phyloP scores from a whole-genome alignment of 2,329 filamentous ascomycete species.

The Hansfordia pulvinata region DNA sequence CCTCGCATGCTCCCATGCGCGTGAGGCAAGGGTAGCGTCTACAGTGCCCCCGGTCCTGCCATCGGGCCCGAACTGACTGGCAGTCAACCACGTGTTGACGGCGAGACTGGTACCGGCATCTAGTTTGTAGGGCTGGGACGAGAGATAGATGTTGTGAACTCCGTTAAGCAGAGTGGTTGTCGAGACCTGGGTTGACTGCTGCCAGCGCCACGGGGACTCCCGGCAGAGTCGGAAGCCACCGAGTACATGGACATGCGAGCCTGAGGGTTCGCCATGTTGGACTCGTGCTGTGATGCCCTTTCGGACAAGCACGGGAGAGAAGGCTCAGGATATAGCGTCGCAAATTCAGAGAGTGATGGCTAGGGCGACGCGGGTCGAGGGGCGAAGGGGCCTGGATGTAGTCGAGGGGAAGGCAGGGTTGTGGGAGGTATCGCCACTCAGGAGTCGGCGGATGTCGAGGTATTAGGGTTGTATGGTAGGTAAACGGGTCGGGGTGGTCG shows the following conservation, averaged over 20 bases:
- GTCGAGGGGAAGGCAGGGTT: too few relatives aligned
- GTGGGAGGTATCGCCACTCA: too few relatives aligned
- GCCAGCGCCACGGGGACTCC: constrained; percentile 43
- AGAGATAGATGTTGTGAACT: constrained; percentile 77
- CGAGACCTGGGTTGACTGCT: constrained; percentile 68
- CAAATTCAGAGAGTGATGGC: neutral
- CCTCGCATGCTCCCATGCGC: constrained; percentile 93
- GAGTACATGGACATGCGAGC: constrained; percentile 56
- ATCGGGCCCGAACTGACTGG: constrained; percentile 54
- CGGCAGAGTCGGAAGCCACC: constrained; percentile 48
- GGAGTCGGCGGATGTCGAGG: too few relatives aligned
- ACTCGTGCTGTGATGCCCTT: constrained; percentile 19
- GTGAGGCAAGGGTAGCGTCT: constrained; percentile 61
- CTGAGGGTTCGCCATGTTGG: constrained; percentile 39
- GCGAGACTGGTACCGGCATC: constrained; percentile 86
- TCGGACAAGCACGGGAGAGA: constrained; percentile 24
- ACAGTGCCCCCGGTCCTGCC: constrained; percentile 64
- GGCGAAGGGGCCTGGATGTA: too few relatives aligned
- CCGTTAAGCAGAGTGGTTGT: constrained; percentile 88
- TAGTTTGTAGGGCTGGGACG: constrained; percentile 69
- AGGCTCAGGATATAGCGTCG: too few relatives aligned
- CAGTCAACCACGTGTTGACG: constrained; percentile 91
- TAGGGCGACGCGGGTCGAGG: neutral
- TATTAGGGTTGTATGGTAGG: too few relatives aligned
- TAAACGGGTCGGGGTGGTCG: too few relatives aligned